Evolutionary conservation across 805 yeast species (phyloP), one percentile per base, ranked within the genome.

Genomic region (Nakazawaea wickerhamii): DNA sequence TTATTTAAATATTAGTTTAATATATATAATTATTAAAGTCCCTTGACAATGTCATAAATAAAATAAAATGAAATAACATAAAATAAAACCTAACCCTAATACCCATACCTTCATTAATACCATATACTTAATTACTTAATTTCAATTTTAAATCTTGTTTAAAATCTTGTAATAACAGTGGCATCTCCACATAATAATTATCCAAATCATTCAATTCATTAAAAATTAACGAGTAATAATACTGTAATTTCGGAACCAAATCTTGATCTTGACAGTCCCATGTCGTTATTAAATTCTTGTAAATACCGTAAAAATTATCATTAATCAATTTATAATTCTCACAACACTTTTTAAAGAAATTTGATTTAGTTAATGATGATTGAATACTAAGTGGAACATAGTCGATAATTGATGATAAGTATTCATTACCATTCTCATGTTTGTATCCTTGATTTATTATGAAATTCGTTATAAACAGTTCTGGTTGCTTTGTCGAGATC

Each of bases 231-330:
- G 57, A 53, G 5, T 53, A 46, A 46, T 55, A 62, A 38, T 62
- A 63, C 10, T 43, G 40, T 40, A 58, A 44, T 27, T 58, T 61
- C 25, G 53, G 42, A 32, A 42, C 40, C n/a, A 48, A 23, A 22
- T 51, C 46, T 11, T 42, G 37, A 41, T 34, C 37, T 15, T 34
- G 22, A 31, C 38, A 25, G 18, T 27, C 40, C 44, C 45, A 45
- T 25, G 50, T 22, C 18, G 36, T 34, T 8, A 45, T 47, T 34
- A 62, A 52, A 19, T 56, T 51, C 43, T 57, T 58, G 45, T 59
- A 53, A 23, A 64, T 51, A 2, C 68, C 68, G 48, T 63, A 62
- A 21, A 63, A 51, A 45, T 61, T 64, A 38, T 63, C 67, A 30
- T 39, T 53, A 19, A 55, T 41, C 36, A 64, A 46, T 48, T 65